Base-by-base conservation (phyloP, 2,329 filamentous ascomycete species). In the Fusarium fujikuroi region DNA sequence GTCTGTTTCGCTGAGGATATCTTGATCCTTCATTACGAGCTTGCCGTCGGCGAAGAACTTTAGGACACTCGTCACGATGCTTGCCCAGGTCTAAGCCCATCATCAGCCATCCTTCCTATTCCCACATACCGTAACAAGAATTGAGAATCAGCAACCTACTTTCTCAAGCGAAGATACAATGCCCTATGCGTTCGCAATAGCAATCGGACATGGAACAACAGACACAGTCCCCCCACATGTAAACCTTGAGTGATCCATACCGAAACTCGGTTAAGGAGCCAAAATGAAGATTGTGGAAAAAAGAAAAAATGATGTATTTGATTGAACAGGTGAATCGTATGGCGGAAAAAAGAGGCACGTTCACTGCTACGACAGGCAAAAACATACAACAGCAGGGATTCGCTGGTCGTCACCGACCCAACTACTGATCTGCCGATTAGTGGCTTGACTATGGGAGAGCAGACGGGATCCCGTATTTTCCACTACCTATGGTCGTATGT, bases 401-500 rank as follows among this genome's bases (percentile, higher is more conserved):
- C 21, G 21, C 40, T 42, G 21, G 40, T 42, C 21, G 21, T 42
- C 21, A 42, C 40, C 21, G 21, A 42, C 40, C 40, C 21, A 42
- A 42, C 40, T 42, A 42, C 40, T 42, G 16, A 42, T 42, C 39
- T 12, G 39, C 39, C 21, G 21, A 21, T 42, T 42, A 42, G n/a
- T 42, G n/a, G n/a, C 40, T 42, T 42, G n/a, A 42, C 40, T 42
- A 42, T 42, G n/a, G 40, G 40, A 42, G 40, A 42, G 40, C 40
- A 23, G 40, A 42, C 40, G 40, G 40, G 40, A 42, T 42, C 40
- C 40, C 40, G 40, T 42, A 23, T 42, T 42, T 23, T 42, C 40
- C 40, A 42, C 40, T 43, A 28, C 44, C 25, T 47, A 28, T 47
- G 44, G 44, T 47, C 44, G 44, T 47, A 47, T 47, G 44, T 46